phyloP scores from a whole-genome alignment of 257 asterid species.

The Fraxinus americana region DNA sequence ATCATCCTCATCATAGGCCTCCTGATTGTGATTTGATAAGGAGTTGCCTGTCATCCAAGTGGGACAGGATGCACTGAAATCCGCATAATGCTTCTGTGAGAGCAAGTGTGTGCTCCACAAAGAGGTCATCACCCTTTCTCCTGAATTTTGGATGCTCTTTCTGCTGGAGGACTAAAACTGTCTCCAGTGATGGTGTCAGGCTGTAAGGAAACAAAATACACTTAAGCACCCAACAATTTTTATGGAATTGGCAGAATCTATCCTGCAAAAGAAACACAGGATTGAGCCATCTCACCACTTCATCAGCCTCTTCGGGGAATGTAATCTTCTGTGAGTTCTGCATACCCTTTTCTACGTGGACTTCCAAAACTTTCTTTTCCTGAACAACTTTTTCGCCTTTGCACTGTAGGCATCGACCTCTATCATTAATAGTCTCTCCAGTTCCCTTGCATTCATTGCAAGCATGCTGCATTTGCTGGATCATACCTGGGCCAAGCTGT shows the following conservation, averaged over 20 bases:
- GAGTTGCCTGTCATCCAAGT: conserved; percentile 63
- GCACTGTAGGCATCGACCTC: conserved; percentile 66
- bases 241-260: neutral
- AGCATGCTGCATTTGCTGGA: conserved; percentile 80
- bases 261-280: neutral
- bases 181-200: conserved; percentile 74
- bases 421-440: conserved; percentile 62
- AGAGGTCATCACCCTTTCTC: conserved; percentile 69
- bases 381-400: conserved; percentile 68
- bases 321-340: conserved; percentile 67
- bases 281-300: conserved; percentile 47
- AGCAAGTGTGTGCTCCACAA: conserved; percentile 58
- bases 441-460: conserved; percentile 77
- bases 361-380: conserved; percentile 74
- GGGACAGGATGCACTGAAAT: conserved; percentile 59
- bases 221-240: neutral
- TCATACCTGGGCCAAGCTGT: conserved; percentile 70
- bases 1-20: conserved; percentile 71
- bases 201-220: conserved; percentile 33
- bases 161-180: conserved; percentile 63
- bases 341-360: conserved; percentile 75
- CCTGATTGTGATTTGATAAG: conserved; percentile 65
- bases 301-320: conserved; percentile 78
- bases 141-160: conserved; percentile 70
- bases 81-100: conserved; percentile 76